These are phyloP conservation scores for Phalaenopsis hybrid DNA, from an alignment of 116 monocot genomes.

Conservation along the genomic window DNA sequence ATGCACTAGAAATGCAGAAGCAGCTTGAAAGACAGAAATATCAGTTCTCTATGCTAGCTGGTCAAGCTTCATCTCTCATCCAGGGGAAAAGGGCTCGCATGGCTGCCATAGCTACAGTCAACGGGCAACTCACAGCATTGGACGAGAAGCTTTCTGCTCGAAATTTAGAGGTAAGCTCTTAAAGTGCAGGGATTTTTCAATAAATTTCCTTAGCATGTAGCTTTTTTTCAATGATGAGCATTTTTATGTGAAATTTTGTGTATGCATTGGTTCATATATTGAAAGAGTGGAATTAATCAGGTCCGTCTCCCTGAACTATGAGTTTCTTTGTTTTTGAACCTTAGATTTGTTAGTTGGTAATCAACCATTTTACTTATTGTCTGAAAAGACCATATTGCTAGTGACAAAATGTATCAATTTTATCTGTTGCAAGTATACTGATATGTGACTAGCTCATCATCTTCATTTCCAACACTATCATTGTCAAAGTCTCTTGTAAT, in stretches of 20 bases:
- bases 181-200: not conserved
- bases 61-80: constrained; percentile 74
- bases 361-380: not conserved
- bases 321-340: not conserved
- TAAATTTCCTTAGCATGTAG: not conserved
- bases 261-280: not conserved
- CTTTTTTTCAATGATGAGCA: not conserved
- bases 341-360: not conserved
- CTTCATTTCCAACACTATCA: no score
- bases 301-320: not conserved
- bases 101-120: constrained; percentile 61
- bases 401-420: no score
- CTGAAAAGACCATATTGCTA: no score
- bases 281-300: not conserved
- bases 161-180: constrained; percentile 63
- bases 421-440: no score
- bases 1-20: constrained; percentile 79
- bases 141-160: constrained; percentile 73
- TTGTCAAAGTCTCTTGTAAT: no score
- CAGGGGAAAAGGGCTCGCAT: constrained; percentile 80
- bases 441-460: no score
- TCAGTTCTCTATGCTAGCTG: constrained; percentile 74
- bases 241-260: not conserved
- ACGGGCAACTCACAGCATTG: constrained; percentile 47
- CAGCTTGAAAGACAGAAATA: constrained; percentile 67